Percentiles rank a stretch among this genome's conserved stretches.
phyloP scores from a whole-genome alignment of 306 rosid genomes.

The Lathyrus aphaca region DNA sequence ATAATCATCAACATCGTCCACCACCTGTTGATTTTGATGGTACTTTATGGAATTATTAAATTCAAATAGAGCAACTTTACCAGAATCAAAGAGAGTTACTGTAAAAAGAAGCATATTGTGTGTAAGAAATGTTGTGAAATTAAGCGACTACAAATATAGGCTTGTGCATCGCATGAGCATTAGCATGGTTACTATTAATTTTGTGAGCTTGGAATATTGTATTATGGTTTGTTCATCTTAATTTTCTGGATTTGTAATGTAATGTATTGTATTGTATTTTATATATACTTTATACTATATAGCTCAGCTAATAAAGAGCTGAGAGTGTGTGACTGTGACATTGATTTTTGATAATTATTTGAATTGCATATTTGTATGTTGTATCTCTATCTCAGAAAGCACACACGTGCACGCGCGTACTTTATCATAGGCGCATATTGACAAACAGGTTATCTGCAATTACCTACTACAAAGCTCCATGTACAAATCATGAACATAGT shows the following conservation, averaged over 20 bases:
- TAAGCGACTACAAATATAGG: neutral
- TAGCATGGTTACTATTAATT: constrained; percentile 30
- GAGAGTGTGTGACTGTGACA: constrained; percentile 21
- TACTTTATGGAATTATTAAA: constrained; percentile 63
- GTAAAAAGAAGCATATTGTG: constrained; percentile 18
- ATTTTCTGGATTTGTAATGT: constrained; percentile 39
- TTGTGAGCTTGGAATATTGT: constrained; percentile 42
- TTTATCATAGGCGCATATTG: constrained; percentile 43
- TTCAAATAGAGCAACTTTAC: neutral
- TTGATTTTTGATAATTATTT: constrained; percentile 38
- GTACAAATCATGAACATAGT: constrained; percentile 32
- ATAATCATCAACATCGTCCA: constrained; percentile 53
- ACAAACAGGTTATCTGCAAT: constrained; percentile 41
- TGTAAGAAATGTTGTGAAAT: constrained; percentile 48
- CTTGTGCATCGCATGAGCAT: constrained; percentile 33
- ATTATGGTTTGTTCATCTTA: constrained; percentile 49
- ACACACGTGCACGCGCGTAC: constrained; percentile 52
- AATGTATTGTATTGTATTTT: neutral
- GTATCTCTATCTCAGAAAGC: neutral
- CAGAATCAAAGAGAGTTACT: constrained; percentile 6
- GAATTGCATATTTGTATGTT: constrained; percentile 27
- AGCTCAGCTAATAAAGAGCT: constrained; percentile 27
- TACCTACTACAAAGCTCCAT: constrained; percentile 29
- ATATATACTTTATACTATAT: neutral
- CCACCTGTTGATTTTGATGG: constrained; percentile 44